Percentiles rank a stretch among this genome's conserved stretches.
These are phyloP conservation scores for Penicillium sp. DNA, from an alignment of 2,329 filamentous ascomycete species.

Conservation along the genomic window DNA sequence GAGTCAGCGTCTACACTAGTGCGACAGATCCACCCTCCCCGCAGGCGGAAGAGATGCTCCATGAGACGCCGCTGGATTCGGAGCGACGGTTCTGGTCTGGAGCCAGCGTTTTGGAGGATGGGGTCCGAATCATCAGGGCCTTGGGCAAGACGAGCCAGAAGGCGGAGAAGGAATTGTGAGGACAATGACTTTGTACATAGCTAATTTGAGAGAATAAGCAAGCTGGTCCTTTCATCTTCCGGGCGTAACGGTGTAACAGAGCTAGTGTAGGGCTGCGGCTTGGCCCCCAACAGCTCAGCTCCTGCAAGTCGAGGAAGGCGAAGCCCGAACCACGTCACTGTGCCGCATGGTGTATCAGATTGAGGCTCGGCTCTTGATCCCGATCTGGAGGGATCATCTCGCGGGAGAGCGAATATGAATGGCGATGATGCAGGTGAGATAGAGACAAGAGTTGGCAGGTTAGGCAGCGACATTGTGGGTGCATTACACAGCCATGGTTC, in stretches of 20 bases:
- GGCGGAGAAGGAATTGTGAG: slow-evolving; percentile 4
- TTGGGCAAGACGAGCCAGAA: slow-evolving; percentile 20
- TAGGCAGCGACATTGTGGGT: not conserved
- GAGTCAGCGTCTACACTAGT: slow-evolving; percentile 37
- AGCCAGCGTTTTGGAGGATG: slow-evolving; percentile 57
- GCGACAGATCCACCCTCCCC: slow-evolving; percentile 25
- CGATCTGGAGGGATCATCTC: not conserved
- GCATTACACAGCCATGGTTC: not conserved
- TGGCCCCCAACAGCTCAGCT: not conserved
- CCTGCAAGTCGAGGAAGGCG: not conserved
- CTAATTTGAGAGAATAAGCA: not conserved
- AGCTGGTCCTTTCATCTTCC: too few relatives aligned
- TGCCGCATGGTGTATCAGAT: not conserved
- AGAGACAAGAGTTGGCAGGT: not conserved
- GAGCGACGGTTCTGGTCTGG: slow-evolving; percentile 60
- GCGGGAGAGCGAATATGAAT: not conserved
- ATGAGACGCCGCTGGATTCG: slow-evolving; percentile 41
- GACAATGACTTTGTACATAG: not conserved
- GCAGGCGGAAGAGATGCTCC: slow-evolving; percentile 32
- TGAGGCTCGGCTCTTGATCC: not conserved
- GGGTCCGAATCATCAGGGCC: slow-evolving; percentile 56
- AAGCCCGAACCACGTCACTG: not conserved
- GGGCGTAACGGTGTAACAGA: not conserved
- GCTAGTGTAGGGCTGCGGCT: not conserved
- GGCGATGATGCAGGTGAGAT: not conserved